Evolutionary conservation across 1,284 basidiomycete genomes (phyloP), one percentile per base, ranked within the genome.

Genomic region (Leucoagaricus sp.): DNA sequence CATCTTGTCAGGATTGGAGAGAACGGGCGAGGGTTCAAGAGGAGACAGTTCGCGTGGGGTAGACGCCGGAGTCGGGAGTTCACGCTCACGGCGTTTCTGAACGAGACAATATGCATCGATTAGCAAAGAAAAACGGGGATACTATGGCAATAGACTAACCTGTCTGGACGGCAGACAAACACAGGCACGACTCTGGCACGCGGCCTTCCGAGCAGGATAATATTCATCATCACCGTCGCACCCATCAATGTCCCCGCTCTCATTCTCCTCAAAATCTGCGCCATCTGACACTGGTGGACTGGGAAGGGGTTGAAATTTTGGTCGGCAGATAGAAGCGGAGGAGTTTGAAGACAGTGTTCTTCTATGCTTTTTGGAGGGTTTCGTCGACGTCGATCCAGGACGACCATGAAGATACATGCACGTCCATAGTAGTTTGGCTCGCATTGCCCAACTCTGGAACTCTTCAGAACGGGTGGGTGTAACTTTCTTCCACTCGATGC

Each of bases 241-340:
- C 21, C 8, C 8, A 21, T 50, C 38, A 28, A 13, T 46, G 26
- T 33, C 28, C 17, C 13, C 2, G 28, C 19, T 36, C 15, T 12
- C 8, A 4, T 42, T 19, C 21, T 33, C 26, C 5, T 42, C n/a
- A 3, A 33, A 25, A 2, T 42, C n/a, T 10, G 26, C 40, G 17
- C 26, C 44, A 21, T 54, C 36, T 9, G 45, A 54, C 2, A 54
- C 31, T 2, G 52, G 44, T n/a, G 53, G 53, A 25, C 53, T 54
- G n/a, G 53, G 52, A 2, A 36, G 45, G 28, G 23, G 45, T 28
- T 46, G 44, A 23, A 47, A 41, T 4, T 26, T 23, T 4, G n/a
- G n/a, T n/a, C n/a, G n/a, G n/a, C n/a, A n/a, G n/a, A n/a, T n/a
- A n/a, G n/a, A n/a, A n/a, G n/a, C n/a, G n/a, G n/a, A n/a, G n/a